A percentile compares a stretch with the other conserved stretches of the same genome.
Conservation (phyloP, 495 filamentous ascomycete genomes). For the Xylaria flabelliformis region DNA sequence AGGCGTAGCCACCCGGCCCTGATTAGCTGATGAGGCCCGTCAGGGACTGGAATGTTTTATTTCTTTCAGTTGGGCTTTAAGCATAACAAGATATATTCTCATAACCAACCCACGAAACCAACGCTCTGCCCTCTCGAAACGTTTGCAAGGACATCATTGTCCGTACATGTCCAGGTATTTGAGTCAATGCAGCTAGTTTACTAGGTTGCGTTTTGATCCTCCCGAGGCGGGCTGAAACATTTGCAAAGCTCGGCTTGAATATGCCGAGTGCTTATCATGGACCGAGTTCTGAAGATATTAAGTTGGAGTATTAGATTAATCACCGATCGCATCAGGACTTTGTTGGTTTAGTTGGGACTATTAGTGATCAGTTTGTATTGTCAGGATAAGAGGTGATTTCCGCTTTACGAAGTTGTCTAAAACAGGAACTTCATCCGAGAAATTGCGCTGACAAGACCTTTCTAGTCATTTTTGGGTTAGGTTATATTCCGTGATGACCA, state of each 20-base stretch:
- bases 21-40: slow-evolving; percentile 9
- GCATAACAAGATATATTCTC: neutral
- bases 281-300: neutral
- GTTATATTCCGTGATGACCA: neutral
- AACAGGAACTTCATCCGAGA: slow-evolving; percentile 18
- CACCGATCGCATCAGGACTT: slow-evolving; percentile 2
- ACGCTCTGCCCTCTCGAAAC: neutral
- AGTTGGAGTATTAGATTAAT: neutral
- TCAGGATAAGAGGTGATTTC: neutral
- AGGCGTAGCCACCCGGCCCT: neutral
- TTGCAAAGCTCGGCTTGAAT: slow-evolving; percentile 8
- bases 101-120: neutral
- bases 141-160: neutral
- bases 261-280: neutral
- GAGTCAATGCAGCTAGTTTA: neutral
- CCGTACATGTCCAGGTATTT: neutral
- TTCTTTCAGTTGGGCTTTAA: neutral
- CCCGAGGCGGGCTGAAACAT: slow-evolving; percentile 11
- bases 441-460: slow-evolving; percentile 1
- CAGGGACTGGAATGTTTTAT: neutral
- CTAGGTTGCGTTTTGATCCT: slow-evolving; percentile 1
- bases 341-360: neutral
- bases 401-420: slow-evolving; percentile 5
- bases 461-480: slow-evolving; percentile 17
- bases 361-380: slow-evolving; percentile 5